These are phyloP conservation scores for Pythium biforme DNA, from an alignment of 352 stramenopile species.

Conservation along the genomic window DNA sequence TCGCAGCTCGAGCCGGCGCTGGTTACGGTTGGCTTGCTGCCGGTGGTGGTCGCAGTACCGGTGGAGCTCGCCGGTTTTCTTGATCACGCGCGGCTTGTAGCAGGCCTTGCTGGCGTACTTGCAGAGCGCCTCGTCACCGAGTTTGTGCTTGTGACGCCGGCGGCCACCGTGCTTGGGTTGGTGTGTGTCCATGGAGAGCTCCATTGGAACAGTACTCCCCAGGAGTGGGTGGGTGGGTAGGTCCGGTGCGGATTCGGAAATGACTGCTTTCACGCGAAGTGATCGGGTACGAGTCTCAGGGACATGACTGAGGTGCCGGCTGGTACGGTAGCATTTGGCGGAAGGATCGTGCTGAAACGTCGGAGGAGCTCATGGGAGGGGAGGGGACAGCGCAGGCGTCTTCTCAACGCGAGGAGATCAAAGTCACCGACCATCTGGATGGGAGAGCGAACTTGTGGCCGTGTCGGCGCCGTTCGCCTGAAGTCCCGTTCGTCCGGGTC, in stretches of 20 bases:
- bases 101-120: constrained; percentile 79
- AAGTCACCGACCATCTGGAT: neutral
- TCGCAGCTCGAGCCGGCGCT: constrained; percentile 59
- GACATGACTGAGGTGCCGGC: neutral
- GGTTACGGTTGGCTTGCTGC: constrained; percentile 70
- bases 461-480: neutral
- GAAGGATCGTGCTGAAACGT: neutral
- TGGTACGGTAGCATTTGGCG: neutral
- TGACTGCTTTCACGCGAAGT: neutral
- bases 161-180: constrained; percentile 8
- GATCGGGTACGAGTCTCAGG: neutral
- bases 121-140: constrained; percentile 43
- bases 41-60: constrained; percentile 73
- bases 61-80: constrained; percentile 66
- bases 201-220: neutral
- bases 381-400: neutral
- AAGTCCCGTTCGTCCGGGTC: too few relatives aligned
- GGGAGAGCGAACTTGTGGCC: neutral
- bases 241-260: neutral
- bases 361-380: neutral
- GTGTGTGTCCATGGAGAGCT: neutral
- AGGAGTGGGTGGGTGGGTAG: neutral
- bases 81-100: constrained; percentile 48
- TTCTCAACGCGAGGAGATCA: neutral
- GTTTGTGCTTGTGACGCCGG: constrained; percentile 20